A percentile compares a stretch with the other conserved stretches of the same genome.
These are phyloP conservation scores for Alternaria infectoria DNA, from an alignment of 2,329 filamentous ascomycete genomes.

Conservation along the genomic window DNA sequence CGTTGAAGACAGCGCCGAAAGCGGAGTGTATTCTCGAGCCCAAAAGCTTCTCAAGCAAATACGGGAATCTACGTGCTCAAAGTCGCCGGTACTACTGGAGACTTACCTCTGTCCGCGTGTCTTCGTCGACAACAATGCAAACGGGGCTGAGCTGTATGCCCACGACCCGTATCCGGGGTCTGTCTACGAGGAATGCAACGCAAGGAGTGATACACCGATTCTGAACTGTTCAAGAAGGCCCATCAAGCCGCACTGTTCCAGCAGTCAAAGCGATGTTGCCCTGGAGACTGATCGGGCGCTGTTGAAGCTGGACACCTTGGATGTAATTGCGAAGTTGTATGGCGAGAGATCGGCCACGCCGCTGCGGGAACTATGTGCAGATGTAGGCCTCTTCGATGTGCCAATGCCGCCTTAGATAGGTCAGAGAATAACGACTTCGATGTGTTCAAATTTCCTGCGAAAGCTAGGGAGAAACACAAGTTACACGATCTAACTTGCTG, in stretches of 20 bases:
- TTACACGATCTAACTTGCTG: too few species aligned
- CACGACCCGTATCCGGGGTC: background rate
- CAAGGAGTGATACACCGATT: fast-evolving
- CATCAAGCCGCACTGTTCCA: fast-evolving
- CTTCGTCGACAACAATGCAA: background rate
- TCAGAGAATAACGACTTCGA: background rate
- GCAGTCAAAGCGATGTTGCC: background rate
- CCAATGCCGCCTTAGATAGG: background rate
- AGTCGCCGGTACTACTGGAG: background rate
- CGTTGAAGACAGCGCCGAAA: background rate
- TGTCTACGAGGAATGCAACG: background rate
- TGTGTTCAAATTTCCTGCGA: background rate
- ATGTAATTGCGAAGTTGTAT: background rate
- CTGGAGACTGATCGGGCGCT: background rate
- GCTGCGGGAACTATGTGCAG: background rate
- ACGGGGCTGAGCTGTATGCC: background rate
- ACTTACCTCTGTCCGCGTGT: background rate
- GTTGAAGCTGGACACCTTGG: background rate
- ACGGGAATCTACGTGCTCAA: background rate
- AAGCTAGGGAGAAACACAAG: too few species aligned
- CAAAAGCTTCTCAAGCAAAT: background rate
- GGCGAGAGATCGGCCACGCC: background rate
- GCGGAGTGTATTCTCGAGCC: background rate
- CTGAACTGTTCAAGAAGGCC: background rate
- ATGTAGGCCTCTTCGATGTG: background rate